phyloP scores from a whole-genome alignment of 371 early-diverging fungal genomes.

The Catenaria anguillulae region DNA sequence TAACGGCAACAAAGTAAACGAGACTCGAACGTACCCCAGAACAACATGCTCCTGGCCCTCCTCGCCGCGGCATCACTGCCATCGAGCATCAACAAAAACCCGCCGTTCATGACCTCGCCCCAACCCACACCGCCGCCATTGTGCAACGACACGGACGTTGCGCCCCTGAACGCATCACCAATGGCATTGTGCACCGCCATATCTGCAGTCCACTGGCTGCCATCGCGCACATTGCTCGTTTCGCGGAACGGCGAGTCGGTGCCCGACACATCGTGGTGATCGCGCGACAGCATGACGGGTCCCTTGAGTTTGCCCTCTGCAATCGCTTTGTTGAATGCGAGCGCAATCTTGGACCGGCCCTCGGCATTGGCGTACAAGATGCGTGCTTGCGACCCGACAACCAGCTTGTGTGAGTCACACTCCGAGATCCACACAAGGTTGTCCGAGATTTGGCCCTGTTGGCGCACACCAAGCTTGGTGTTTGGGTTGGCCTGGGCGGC shows the following conservation, averaged over 20 bases:
- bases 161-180: slow-evolving; percentile 11
- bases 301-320: slow-evolving; percentile 7
- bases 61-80: slow-evolving; percentile 2
- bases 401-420: slow-evolving; percentile 5
- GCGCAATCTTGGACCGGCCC: slow-evolving; percentile 6
- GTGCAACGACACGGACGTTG: slow-evolving; percentile 10
- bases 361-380: slow-evolving; percentile 11
- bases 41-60: slow-evolving; percentile 7
- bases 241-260: slow-evolving; percentile 11
- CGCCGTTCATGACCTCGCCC: slow-evolving; percentile 11
- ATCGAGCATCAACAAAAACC: slow-evolving; percentile 10
- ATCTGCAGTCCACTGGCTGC: slow-evolving; percentile 7
- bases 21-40: slow-evolving; percentile 4
- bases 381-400: slow-evolving; percentile 9
- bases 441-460: neutral
- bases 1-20: neutral
- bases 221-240: slow-evolving; percentile 7
- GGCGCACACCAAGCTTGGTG: neutral
- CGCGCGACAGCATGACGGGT: slow-evolving; percentile 11
- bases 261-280: slow-evolving; percentile 12
- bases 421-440: slow-evolving; percentile 8
- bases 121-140: slow-evolving; percentile 11
- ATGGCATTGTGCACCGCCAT: slow-evolving; percentile 11
- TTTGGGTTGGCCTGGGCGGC: neutral
- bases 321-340: slow-evolving; percentile 9